Conservation (phyloP, 1,284 basidiomycete genomes). For the Lentinula novae-zelandiae region DNA sequence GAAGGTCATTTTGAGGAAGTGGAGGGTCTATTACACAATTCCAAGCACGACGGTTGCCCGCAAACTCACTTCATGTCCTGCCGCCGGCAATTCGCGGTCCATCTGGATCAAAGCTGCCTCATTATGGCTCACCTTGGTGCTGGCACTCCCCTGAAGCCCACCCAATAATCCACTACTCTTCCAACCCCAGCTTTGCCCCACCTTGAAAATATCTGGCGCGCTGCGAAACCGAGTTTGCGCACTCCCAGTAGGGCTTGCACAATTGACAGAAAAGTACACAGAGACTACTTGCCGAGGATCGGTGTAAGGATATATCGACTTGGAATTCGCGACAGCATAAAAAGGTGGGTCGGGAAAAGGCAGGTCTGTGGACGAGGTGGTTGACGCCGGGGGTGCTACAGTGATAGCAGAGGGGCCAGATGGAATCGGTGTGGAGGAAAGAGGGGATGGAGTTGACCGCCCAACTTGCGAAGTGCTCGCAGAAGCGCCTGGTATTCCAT, state of each 20-base stretch:
- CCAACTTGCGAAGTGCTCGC: not conserved
- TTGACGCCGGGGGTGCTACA: not conserved
- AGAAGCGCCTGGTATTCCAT: not conserved
- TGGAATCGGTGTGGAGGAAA: constrained; percentile 13
- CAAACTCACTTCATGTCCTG: constrained; percentile 53
- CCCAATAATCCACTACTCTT: constrained; percentile 62
- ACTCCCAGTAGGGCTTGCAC: constrained; percentile 77
- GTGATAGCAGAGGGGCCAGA: constrained; percentile 6
- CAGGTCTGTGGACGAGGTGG: constrained; percentile 9
- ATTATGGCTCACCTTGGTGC: constrained; percentile 23
- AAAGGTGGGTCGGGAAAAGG: constrained; percentile 12
- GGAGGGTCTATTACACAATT: constrained; percentile 43
- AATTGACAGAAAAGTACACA: constrained; percentile 83
- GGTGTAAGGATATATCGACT: constrained; percentile 51
- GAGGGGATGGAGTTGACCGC: not conserved
- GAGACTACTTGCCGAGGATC: constrained; percentile 66
- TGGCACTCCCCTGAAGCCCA: constrained; percentile 38
- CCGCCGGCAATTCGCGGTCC: not conserved
- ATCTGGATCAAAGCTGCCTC: constrained; percentile 22
- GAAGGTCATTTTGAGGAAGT: no score
- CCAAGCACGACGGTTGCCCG: constrained; percentile 75
- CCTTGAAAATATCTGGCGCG: constrained; percentile 81
- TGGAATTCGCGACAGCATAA: constrained; percentile 4
- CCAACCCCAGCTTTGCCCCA: constrained; percentile 82
- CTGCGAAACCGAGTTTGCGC: constrained; percentile 83